Conservation (phyloP, 1,284 basidiomycete species). For the Phylloboletellus chloephorus region DNA sequence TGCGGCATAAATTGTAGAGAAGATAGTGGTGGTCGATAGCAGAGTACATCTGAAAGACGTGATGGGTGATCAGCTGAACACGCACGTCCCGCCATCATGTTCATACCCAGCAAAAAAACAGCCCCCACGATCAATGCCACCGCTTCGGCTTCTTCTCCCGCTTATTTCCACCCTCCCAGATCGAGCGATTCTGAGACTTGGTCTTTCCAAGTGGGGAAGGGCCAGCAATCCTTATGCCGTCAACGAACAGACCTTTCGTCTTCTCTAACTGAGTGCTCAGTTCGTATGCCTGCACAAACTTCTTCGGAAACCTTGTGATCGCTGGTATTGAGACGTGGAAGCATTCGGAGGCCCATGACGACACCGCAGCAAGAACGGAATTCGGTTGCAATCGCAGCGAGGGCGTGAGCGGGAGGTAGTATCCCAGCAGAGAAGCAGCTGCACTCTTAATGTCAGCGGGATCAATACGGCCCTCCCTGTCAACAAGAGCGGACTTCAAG, state of each 20-base stretch:
- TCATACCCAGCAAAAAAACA: background rate
- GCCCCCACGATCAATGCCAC: conserved; percentile 16
- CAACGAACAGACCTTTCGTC: conserved; percentile 25
- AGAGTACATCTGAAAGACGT: background rate
- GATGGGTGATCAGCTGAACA: background rate
- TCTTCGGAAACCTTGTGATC: conserved; percentile 21
- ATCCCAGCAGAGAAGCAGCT: conserved; percentile 72
- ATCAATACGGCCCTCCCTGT: conserved; percentile 44
- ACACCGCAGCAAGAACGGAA: conserved; percentile 57
- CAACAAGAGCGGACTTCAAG: conserved; percentile 31
- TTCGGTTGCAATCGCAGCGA: conserved; percentile 46
- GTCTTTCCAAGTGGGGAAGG: conserved; percentile 20
- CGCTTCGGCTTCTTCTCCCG: conserved; percentile 17
- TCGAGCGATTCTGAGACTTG: conserved; percentile 23
- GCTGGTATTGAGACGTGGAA: conserved; percentile 21
- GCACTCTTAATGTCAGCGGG: conserved; percentile 56
- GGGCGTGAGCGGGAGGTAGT: conserved; percentile 56
- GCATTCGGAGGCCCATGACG: conserved; percentile 54
- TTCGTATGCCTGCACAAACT: conserved; percentile 23
- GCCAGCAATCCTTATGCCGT: conserved; percentile 14
- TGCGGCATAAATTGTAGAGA: background rate
- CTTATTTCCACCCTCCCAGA: conserved; percentile 21
- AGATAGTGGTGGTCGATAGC: background rate
- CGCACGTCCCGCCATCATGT: too few relatives aligned
- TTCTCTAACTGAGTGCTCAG: conserved; percentile 6